These are phyloP conservation scores for Lichtheimia ornata DNA, from an alignment of 371 early-diverging fungal genomes.

Conservation along the genomic window DNA sequence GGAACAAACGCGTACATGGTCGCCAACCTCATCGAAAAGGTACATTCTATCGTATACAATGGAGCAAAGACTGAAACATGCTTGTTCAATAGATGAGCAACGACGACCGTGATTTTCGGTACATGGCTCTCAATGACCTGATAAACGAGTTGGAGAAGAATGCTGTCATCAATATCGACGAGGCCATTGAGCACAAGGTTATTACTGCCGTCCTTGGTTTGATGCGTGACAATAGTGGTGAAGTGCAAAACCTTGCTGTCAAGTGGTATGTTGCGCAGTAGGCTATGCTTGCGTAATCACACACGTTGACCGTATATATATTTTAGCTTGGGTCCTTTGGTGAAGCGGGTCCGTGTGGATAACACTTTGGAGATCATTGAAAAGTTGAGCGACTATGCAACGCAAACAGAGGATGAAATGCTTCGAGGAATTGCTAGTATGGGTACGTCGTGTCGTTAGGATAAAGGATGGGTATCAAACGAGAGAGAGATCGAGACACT, in stretches of 20 bases:
- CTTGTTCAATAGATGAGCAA: slow-evolving; percentile 60
- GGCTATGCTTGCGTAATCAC: background rate
- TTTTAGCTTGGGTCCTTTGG: slow-evolving; percentile 75
- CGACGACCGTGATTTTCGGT: slow-evolving; percentile 90
- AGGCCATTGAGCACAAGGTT: slow-evolving; percentile 64
- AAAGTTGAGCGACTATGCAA: slow-evolving; percentile 58
- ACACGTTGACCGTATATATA: background rate
- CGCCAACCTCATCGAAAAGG: slow-evolving; percentile 14
- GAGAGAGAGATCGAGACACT: no score
- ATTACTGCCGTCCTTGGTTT: slow-evolving; percentile 71
- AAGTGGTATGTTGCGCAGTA: slow-evolving; percentile 65
- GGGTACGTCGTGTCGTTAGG: slow-evolving; percentile 38
- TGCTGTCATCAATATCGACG: slow-evolving; percentile 57
- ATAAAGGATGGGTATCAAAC: background rate
- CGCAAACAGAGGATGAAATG: slow-evolving; percentile 59
- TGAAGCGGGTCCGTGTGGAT: slow-evolving; percentile 69
- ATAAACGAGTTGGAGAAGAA: slow-evolving; percentile 71
- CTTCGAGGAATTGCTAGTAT: slow-evolving; percentile 81
- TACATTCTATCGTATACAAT: background rate
- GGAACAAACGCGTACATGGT: slow-evolving; percentile 14
- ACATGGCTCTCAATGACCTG: slow-evolving; percentile 92
- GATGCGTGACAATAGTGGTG: slow-evolving; percentile 85
- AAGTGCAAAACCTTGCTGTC: slow-evolving; percentile 92
- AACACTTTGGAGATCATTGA: slow-evolving; percentile 71
- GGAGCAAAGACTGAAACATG: background rate